Conservation (phyloP, 2,329 filamentous ascomycete genomes). For the Ophiostoma populinum region DNA sequence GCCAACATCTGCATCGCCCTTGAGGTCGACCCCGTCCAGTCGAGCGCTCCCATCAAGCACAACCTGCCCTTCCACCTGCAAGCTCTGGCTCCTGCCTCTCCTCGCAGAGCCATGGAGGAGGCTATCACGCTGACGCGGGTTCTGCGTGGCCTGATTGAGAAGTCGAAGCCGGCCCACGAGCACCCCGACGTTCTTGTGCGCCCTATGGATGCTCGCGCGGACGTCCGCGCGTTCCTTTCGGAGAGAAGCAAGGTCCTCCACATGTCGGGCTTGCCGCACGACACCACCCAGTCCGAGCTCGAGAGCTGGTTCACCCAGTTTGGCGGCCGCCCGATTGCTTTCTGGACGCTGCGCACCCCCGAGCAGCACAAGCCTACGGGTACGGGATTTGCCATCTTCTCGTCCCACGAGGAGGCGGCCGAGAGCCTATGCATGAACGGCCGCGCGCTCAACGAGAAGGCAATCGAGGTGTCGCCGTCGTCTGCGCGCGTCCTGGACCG, state of each 20-base stretch:
- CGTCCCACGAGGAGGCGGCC: constrained; percentile 95
- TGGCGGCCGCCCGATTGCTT: constrained; percentile 90
- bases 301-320: constrained; percentile 99
- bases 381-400: constrained; percentile 95
- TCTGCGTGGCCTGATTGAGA: constrained; percentile 79
- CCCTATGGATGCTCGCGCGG: constrained; percentile 90
- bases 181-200: constrained; percentile 89
- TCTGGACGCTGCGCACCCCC: constrained; percentile 94
- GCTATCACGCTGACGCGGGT: constrained; percentile 87
- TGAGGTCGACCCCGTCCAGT: constrained; percentile 94
- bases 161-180: constrained; percentile 85
- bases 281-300: constrained; percentile 94
- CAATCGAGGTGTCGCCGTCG: constrained; percentile 94
- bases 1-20: constrained; percentile 96
- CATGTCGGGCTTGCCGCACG: constrained; percentile 91
- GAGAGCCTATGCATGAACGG: constrained; percentile 99
- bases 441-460: constrained; percentile 93
- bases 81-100: constrained; percentile 85
- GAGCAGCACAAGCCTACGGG: constrained; percentile 99
- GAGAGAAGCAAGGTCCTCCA: constrained; percentile 97
- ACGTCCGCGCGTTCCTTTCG: constrained; percentile 87
- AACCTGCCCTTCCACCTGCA: constrained; percentile 96
- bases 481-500: constrained; percentile 93
- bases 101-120: constrained; percentile 92
- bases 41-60: constrained; percentile 95